Evolutionary conservation across 23 red algal species (phyloP).

Genomic region (Gracilariopsis chorda): DNA sequence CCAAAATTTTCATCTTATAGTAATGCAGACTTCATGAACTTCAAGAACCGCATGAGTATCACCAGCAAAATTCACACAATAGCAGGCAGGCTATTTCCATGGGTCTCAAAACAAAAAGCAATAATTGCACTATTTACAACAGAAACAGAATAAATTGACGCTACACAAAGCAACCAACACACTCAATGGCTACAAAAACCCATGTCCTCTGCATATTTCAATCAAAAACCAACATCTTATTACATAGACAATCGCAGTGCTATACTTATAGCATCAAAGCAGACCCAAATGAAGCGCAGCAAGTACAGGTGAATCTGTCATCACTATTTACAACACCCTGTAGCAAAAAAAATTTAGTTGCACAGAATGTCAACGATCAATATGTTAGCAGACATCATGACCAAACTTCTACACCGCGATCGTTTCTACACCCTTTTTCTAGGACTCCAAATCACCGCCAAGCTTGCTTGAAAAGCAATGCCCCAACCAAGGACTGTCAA

Average conservation of each 20-base stretch:
- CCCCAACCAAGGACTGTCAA: neutral
- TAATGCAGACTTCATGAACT: neutral
- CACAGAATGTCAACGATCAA: neutral
- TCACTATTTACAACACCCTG: neutral
- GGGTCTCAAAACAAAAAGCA: neutral
- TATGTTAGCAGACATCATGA: neutral
- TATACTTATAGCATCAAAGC: neutral
- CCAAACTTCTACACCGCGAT: neutral
- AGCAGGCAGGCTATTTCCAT: neutral
- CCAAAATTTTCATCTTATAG: neutral
- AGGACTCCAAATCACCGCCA: neutral
- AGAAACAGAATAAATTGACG: neutral
- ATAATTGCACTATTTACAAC: neutral
- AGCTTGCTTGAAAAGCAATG: neutral
- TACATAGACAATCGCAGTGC: neutral
- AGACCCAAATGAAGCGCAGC: neutral
- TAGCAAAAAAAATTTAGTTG: neutral
- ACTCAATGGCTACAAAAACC: neutral
- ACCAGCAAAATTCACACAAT: neutral
- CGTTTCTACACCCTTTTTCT: neutral
- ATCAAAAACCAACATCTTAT: no score
- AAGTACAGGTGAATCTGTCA: neutral
- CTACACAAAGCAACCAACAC: neutral
- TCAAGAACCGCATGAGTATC: neutral
- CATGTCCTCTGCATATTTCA: no score